Percentiles rank a stretch among this genome's conserved stretches.
phyloP scores from a whole-genome alignment of 306 rosid genomes.

The Coriaria nepalensis region DNA sequence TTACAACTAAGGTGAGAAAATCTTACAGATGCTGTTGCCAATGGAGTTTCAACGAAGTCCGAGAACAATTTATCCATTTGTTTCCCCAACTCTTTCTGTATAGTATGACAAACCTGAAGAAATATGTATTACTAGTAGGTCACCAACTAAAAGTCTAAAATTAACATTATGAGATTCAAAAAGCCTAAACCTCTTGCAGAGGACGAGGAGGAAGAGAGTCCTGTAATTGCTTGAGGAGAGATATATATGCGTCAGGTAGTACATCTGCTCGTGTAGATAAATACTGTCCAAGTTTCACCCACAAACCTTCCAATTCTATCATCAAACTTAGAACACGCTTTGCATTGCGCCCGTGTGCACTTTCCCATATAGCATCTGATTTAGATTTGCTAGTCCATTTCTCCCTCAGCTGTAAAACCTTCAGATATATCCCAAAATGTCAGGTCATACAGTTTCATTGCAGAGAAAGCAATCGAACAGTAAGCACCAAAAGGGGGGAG shows the following conservation, averaged over 20 bases:
- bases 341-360: constrained; percentile 88
- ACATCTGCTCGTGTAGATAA: constrained; percentile 97
- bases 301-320: constrained; percentile 85
- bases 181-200: constrained; percentile 51
- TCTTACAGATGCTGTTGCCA: too few species aligned
- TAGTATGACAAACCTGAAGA: too few species aligned
- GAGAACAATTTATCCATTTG: too few species aligned
- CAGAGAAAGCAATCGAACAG: neutral
- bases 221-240: constrained; percentile 71
- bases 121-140: too few species aligned
- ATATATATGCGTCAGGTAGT: constrained; percentile 73
- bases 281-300: constrained; percentile 99
- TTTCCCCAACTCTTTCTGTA: too few species aligned
- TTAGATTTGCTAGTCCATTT: constrained; percentile 58
- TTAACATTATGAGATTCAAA: too few species aligned
- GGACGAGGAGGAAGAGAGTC: constrained; percentile 99
- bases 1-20: too few species aligned
- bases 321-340: constrained; percentile 64
- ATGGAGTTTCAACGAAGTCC: too few species aligned
- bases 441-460: constrained; percentile 2
- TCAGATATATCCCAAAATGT: constrained; percentile 11
- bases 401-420: constrained; percentile 80
- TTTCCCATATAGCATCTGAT: constrained; percentile 60
- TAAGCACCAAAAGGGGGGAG: constrained; percentile 3
- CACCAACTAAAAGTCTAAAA: too few species aligned